These are phyloP conservation scores for Panellus pusillus DNA, from an alignment of 768 basidiomycete species.

Conservation along the genomic window DNA sequence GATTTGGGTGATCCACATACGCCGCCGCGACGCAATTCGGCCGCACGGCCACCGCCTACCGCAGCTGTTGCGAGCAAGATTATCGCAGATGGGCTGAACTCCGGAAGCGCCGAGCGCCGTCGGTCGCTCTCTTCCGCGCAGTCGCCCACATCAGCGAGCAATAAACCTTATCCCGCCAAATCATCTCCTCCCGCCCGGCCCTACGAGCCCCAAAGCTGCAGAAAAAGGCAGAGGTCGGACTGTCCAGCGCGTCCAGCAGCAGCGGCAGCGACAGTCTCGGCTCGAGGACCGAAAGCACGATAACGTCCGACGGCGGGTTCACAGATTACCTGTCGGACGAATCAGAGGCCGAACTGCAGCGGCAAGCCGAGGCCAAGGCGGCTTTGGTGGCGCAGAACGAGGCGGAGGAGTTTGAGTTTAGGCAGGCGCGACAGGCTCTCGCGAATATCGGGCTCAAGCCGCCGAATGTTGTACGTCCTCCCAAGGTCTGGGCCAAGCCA, in stretches of 20 bases:
- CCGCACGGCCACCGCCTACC: constrained; percentile 44
- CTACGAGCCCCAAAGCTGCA: constrained; percentile 22
- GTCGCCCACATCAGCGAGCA: constrained; percentile 21
- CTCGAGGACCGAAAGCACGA: constrained; percentile 69
- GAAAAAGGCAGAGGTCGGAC: constrained; percentile 34
- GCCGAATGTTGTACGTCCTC: constrained; percentile 46
- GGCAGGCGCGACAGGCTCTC: constrained; percentile 75
- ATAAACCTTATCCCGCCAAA: constrained; percentile 19
- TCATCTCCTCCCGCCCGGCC: constrained; percentile 23
- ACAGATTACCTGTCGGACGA: constrained; percentile 92
- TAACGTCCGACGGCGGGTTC: constrained; percentile 84
- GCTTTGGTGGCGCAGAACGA: constrained; percentile 77
- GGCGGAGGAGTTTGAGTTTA: constrained; percentile 80
- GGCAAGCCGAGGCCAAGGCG: constrained; percentile 81
- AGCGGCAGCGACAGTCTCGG: constrained; percentile 66
- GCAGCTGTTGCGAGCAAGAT: constrained; percentile 42
- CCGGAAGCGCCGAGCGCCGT: constrained; percentile 27
- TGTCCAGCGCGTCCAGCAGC: constrained; percentile 56
- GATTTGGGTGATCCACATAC: constrained; percentile 53
- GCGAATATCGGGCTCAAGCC: constrained; percentile 58
- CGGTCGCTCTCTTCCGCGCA: constrained; percentile 28
- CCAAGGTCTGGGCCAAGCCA: constrained; percentile 27
- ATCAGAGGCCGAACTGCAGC: constrained; percentile 85
- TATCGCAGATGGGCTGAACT: constrained; percentile 34
- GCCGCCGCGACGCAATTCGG: constrained; percentile 48